Base-by-base conservation (phyloP, 192 early-diverging fungal genomes). In the Phycomyces nitens region DNA sequence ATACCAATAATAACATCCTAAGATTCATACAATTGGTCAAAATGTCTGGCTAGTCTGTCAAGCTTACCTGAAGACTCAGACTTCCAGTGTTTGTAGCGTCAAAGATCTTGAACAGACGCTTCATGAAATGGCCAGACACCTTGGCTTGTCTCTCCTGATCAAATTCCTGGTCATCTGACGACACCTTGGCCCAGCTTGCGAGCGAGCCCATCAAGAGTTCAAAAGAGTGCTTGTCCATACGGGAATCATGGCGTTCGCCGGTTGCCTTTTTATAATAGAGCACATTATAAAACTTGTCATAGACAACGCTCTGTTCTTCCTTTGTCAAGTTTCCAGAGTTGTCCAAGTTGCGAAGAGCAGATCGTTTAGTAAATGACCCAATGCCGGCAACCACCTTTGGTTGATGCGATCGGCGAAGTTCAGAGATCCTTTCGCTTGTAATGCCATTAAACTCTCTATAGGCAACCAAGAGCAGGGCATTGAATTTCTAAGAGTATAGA, bases 381-480 rank as follows among this genome's bases (percentile, higher is more conserved):
- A 94, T 80, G 5, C 89, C 88, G 26, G 93, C 92, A 43, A 93
- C 85, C 8, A 94, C 90, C 60, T 86, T 87, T 53, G 93, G 78
- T 75, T 92, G 88, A 71, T 89, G 88, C 22, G 84, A 81, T 44
- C 88, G 87, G 27, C 93, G 84, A 53, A 91, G 71, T 60, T 92
- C 89, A 12, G 78, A 77, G 49, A 95, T 84, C 49, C 77, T 71
- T 10, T 82, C 83, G 47, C 85, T 77, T 0, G 87, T 91, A 43
- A 95, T 84, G 53, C 63, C 76, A 49, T 89, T 83, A 71, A 94
- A 95, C 64, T 95, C 93, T 42, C 87, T 86, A 69, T 92, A 93
- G 1, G 92, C 90, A 9, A 84, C 77, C 43, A 87, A 78, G 42
- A 93, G 77, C 27, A 93, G 24, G 67, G 91, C 84, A 66, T 88